Percentiles rank a stretch among this genome's conserved stretches.
Conservation (phyloP, 306 rosid species). For the Citrullus colocynthis region DNA sequence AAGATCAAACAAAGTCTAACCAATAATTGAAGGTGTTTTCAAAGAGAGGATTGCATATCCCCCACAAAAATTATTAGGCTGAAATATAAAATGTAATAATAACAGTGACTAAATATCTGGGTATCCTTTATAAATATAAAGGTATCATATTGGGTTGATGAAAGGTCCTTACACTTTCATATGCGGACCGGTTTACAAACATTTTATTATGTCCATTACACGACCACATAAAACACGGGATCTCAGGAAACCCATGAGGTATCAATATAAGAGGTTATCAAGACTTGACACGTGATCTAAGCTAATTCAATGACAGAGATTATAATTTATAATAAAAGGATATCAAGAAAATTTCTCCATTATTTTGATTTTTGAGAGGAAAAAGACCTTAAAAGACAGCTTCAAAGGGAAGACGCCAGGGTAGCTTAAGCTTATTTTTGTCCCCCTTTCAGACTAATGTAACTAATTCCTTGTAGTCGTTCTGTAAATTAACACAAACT, state of each 20-base stretch:
- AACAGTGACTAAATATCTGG: neutral
- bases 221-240: neutral
- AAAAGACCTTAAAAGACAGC: neutral
- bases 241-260: neutral
- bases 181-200: neutral
- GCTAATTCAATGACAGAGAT: neutral
- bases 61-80: neutral
- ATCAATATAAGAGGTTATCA: neutral
- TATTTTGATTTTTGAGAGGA: neutral
- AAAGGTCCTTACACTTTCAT: neutral
- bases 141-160: neutral
- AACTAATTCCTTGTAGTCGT: neutral
- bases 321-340: neutral
- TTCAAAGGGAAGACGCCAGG: neutral
- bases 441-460: neutral
- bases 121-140: neutral
- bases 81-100: neutral
- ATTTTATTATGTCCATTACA: neutral
- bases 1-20: constrained; percentile 1
- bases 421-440: neutral
- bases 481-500: neutral
- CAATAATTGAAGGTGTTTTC: neutral
- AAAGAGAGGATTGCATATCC: neutral
- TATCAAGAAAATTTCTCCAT: neutral
- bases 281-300: neutral